Conservation (phyloP, 495 filamentous ascomycete species). For the Aspergillus ellipticus region DNA sequence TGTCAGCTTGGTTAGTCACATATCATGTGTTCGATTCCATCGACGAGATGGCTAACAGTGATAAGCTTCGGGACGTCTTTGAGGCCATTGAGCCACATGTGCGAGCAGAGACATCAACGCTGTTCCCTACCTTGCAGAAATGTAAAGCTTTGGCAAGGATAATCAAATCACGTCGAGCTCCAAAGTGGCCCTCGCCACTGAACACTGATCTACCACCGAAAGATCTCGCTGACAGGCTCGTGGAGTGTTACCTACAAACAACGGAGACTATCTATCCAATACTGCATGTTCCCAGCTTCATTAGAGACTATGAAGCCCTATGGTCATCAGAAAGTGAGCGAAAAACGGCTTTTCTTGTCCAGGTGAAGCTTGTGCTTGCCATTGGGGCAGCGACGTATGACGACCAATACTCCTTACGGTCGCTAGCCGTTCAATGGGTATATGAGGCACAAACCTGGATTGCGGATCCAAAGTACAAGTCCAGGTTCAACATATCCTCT, state of each 20-base stretch:
- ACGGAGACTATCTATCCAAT: constrained; percentile 51
- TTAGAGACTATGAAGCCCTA: constrained; percentile 28
- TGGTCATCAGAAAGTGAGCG: constrained; percentile 22
- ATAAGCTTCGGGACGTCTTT: constrained; percentile 39
- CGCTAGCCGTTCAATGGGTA: constrained; percentile 43
- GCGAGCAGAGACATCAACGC: constrained; percentile 34
- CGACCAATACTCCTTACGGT: constrained; percentile 30
- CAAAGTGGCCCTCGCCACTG: constrained; percentile 36
- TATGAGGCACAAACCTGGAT: constrained; percentile 53
- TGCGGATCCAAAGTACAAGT: constrained; percentile 47
- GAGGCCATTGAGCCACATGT: constrained; percentile 35
- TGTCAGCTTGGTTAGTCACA: constrained; percentile 31
- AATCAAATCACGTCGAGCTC: constrained; percentile 41
- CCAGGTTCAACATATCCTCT: constrained; percentile 37
- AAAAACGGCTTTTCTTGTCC: constrained; percentile 30
- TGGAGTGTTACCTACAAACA: constrained; percentile 38
- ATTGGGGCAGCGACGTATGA: constrained; percentile 45
- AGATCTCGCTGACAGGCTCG: constrained; percentile 36
- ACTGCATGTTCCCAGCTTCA: constrained; percentile 57
- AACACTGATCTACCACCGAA: constrained; percentile 40
- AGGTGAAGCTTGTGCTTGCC: constrained; percentile 49
- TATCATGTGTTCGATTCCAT: no score
- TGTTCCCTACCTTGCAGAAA: constrained; percentile 27
- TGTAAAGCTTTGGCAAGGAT: constrained; percentile 45
- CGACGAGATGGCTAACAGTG: background rate